Base-by-base conservation (phyloP, 2,329 filamentous ascomycete species). In the Dactylellina sp. region DNA sequence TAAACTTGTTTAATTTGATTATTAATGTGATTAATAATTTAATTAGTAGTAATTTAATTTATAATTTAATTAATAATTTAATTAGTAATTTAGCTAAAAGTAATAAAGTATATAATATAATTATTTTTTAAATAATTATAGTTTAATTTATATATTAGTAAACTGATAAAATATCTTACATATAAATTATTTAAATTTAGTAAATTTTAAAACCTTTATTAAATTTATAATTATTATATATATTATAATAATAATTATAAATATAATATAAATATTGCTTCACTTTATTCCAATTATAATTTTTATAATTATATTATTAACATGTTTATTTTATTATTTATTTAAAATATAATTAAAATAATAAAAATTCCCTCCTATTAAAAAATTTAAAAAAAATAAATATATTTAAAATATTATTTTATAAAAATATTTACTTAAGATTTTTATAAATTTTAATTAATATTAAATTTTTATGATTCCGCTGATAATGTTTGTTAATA, bases 371-470 rank as follows among this genome's bases (percentile, higher is more conserved):
- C 14, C 14, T 16, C 5, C 16, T 42, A n/a, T n/a, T 42, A 42
- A 42, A 42, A 42, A n/a, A 16, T 42, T 42, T 16, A 12, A 42
- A 16, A 7, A 49, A 24, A 9, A 20, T 49, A 49, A 24, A 49
- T 24, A 49, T 49, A 49, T 49, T 18, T 9, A n/a, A 42, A 9
- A 42, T 7, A 42, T 42, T 42, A 12, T 4, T 7, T 9, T 42
- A 9, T 42, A 7, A 42, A 42, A 53, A 37, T 53, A 37, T 37
- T 53, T 7, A 32, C 35, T 11, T 53, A 18, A 32, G 9, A 32
- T 53, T 32, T 53, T 53, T 37, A 53, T 37, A 53, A 32, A 53
- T 53, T 53, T 32, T 32, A 32, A 32, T 32, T 53, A 53, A 49
- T 49, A 53, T 53, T 32, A 53, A 32, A 7, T 32, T 37, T 37